Evolutionary conservation across 306 rosid genomes (phyloP).

Genomic region (Castanea sativa): DNA sequence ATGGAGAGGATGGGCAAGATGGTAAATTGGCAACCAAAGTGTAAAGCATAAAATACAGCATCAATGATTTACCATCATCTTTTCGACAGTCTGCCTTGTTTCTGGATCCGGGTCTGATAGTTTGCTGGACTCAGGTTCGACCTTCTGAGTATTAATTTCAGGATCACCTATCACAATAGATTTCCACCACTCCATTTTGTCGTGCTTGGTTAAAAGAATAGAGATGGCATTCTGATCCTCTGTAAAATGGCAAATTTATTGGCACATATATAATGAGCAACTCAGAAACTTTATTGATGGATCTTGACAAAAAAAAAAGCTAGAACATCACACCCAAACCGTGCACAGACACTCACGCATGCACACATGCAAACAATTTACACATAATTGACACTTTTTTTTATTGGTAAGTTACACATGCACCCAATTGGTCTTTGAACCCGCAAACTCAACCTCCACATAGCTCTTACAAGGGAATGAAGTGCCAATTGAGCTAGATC

Average conservation of each 20-base stretch:
- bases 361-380: neutral
- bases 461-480: no score
- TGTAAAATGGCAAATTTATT: conserved; percentile 33
- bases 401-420: neutral
- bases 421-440: no score
- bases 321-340: neutral
- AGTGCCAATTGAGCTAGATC: no score
- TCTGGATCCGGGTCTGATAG: conserved; percentile 85
- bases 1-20: neutral
- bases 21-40: neutral
- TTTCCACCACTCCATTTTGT: conserved; percentile 99
- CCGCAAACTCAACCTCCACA: no score
- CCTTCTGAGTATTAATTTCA: conserved; percentile 83
- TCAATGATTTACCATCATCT: conserved; percentile 78
- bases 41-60: neutral
- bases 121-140: conserved; percentile 88
- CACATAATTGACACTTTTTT: neutral
- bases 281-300: neutral
- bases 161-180: conserved; percentile 85
- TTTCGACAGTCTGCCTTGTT: conserved; percentile 85
- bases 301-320: neutral
- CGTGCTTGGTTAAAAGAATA: conserved; percentile 86
- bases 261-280: neutral
- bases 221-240: conserved; percentile 81
- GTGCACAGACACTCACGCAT: neutral